A percentile compares a stretch with the other conserved stretches of the same genome.
Conservation (phyloP, 768 basidiomycete genomes). For the Chiua virens region DNA sequence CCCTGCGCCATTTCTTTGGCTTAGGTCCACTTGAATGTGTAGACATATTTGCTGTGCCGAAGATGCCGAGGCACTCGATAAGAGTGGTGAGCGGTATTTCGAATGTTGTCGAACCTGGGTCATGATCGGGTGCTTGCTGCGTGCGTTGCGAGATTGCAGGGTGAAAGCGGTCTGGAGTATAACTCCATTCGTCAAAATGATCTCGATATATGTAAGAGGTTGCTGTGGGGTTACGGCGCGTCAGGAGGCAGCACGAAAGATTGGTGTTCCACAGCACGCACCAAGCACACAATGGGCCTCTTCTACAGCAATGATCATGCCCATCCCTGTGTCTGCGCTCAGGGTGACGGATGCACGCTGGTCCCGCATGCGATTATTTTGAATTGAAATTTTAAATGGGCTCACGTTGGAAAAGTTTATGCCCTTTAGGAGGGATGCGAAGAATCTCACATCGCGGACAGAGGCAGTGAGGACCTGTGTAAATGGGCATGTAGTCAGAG, state of each 20-base stretch:
- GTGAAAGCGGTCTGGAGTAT: constrained; percentile 44
- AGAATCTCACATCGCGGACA: constrained; percentile 79
- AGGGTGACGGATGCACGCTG: constrained; percentile 77
- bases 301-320: constrained; percentile 79
- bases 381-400: constrained; percentile 8
- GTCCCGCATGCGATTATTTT: constrained; percentile 9
- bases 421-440: constrained; percentile 75
- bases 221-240: constrained; percentile 42
- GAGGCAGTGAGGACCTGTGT: constrained; percentile 64
- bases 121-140: constrained; percentile 12
- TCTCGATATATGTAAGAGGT: constrained; percentile 79
- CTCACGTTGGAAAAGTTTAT: constrained; percentile 80
- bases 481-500: constrained; percentile 1
- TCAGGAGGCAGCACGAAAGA: constrained; percentile 3
- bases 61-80: constrained; percentile 91
- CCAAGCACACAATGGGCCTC: constrained; percentile 82
- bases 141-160: constrained; percentile 21
- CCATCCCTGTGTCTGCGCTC: constrained; percentile 63
- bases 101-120: constrained; percentile 46
- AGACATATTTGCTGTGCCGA: constrained; percentile 67
- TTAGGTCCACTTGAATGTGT: constrained; percentile 32
- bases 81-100: constrained; percentile 83
- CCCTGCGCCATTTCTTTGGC: constrained; percentile 49
- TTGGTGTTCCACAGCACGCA: constrained; percentile 32
- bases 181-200: constrained; percentile 80